These are phyloP conservation scores for Daldinia caldariorum DNA, from an alignment of 495 filamentous ascomycete genomes.

Conservation along the genomic window DNA sequence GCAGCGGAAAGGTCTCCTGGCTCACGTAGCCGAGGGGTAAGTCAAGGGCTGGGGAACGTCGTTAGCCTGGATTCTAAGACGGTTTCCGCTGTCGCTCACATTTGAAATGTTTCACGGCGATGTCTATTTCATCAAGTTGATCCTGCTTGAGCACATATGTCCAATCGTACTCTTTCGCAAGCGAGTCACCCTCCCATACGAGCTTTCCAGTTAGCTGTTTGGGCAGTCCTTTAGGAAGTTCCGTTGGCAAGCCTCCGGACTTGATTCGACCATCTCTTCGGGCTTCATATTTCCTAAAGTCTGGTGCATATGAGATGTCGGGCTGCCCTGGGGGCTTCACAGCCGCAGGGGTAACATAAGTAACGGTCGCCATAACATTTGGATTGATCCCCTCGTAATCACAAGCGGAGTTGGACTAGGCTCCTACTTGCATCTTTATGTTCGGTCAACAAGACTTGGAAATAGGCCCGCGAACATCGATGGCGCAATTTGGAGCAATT, in stretches of 20 bases:
- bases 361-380: conserved; percentile 47
- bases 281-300: conserved; percentile 63
- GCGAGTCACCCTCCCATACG: conserved; percentile 66
- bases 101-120: conserved; percentile 65
- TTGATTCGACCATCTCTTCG: conserved; percentile 53
- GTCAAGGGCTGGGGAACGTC: conserved; percentile 53
- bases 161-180: conserved; percentile 63
- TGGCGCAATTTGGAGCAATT: conserved; percentile 35
- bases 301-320: conserved; percentile 67
- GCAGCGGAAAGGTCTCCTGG: conserved; percentile 66
- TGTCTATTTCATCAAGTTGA: conserved; percentile 65
- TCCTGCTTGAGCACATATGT: conserved; percentile 56
- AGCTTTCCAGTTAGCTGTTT: conserved; percentile 56
- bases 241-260: conserved; percentile 50
- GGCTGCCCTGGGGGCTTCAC: conserved; percentile 47
- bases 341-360: conserved; percentile 29
- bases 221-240: conserved; percentile 62
- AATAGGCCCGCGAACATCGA: conserved; percentile 16
- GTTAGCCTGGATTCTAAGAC: not conserved
- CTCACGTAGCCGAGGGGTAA: conserved; percentile 59
- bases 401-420: not conserved
- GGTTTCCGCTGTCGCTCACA: conserved; percentile 42
- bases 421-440: conserved; percentile 18
- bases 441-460: conserved; percentile 6
- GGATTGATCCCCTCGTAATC: conserved; percentile 11